Conservation (phyloP, 306 rosid species). For the Carpinus fangiana region DNA sequence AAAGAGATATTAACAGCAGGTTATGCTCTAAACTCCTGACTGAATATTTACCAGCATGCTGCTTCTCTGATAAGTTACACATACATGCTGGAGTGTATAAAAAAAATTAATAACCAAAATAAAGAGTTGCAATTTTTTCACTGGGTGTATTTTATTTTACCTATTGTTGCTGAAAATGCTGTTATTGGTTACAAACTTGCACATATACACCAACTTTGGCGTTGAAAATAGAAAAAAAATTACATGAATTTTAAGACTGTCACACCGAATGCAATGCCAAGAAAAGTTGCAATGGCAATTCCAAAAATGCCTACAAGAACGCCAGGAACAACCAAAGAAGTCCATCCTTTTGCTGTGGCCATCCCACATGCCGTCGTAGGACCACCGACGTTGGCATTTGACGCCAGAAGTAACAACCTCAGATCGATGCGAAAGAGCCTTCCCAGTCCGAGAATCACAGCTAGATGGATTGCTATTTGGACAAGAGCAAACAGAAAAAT, state of each 20-base stretch:
- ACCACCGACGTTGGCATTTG: constrained; percentile 59
- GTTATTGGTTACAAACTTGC: background rate
- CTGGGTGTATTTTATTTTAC: too few species aligned
- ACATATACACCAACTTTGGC: constrained; percentile 6
- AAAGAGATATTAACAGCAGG: background rate
- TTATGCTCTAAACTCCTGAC: background rate
- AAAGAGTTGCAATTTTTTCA: too few species aligned
- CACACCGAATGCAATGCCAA: constrained; percentile 62
- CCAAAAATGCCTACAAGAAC: constrained; percentile 84
- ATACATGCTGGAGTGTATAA: too few species aligned
- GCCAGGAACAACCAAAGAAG: constrained; percentile 65
- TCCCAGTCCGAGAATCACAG: constrained; percentile 46
- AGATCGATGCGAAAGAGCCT: constrained; percentile 44
- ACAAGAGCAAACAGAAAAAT: constrained; percentile 39
- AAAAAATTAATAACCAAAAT: too few species aligned
- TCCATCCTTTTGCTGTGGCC: constrained; percentile 74
- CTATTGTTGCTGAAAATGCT: too few species aligned
- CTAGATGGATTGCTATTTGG: constrained; percentile 48
- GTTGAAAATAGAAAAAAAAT: background rate
- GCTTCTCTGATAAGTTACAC: background rate
- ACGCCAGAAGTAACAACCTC: constrained; percentile 47
- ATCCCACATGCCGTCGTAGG: constrained; percentile 63
- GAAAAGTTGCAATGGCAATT: constrained; percentile 66
- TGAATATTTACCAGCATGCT: background rate
- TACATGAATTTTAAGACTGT: constrained; percentile 50